These are phyloP conservation scores for Penicillium glabrum DNA, from an alignment of 2,329 filamentous ascomycete species.

Conservation along the genomic window DNA sequence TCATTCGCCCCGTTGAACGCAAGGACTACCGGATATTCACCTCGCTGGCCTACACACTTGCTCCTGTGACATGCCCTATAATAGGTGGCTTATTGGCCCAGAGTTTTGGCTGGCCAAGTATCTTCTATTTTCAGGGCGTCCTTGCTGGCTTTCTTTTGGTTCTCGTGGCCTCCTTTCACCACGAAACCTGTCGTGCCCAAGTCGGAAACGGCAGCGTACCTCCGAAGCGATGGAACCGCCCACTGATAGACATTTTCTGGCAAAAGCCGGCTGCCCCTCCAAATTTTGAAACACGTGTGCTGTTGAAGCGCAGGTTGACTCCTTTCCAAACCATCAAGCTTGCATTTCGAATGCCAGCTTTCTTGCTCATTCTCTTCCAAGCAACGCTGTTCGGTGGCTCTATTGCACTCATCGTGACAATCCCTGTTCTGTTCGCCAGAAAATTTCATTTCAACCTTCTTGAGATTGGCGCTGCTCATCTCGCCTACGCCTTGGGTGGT, in stretches of 20 bases:
- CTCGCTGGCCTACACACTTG: conserved; percentile 20
- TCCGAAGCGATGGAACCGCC: conserved; percentile 3
- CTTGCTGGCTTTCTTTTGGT: conserved; percentile 32
- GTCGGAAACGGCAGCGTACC: conserved; percentile 35
- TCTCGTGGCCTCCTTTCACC: conserved; percentile 28
- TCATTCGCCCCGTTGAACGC: conserved; percentile 41
- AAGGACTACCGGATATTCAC: conserved; percentile 44
- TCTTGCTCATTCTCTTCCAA: background rate
- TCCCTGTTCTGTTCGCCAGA: background rate
- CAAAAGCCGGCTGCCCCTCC: background rate
- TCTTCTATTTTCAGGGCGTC: conserved; percentile 57
- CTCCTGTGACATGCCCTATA: conserved; percentile 47
- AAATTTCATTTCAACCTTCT: background rate
- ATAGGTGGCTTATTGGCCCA: conserved; percentile 52
- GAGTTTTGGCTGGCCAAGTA: conserved; percentile 51
- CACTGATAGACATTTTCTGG: background rate
- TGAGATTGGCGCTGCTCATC: background rate
- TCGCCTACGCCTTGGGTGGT: background rate
- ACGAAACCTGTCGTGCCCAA: conserved; percentile 36
- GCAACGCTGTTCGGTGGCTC: background rate
- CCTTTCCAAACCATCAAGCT: background rate
- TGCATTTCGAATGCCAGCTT: background rate
- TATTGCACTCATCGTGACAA: background rate
- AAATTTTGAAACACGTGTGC: background rate
- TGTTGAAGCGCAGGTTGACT: background rate